Base-by-base conservation (phyloP, 441 rosid genomes). In the Euphorbia celastroides region DNA sequence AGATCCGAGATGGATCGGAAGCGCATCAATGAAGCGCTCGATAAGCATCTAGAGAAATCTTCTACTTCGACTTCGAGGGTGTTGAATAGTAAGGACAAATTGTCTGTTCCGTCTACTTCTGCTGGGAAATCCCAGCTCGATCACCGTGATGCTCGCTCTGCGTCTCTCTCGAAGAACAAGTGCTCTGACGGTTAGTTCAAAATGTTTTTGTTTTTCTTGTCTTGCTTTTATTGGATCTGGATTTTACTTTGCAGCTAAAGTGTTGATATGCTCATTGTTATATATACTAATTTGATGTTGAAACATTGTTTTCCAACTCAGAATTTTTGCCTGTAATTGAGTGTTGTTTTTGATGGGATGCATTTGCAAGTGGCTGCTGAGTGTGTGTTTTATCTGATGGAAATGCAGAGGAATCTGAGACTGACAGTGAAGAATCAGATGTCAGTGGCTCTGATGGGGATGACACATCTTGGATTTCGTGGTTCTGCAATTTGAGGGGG, bases 401-500 rank as follows among this genome's bases (percentile, higher is more conserved):
- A n/a, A n/a, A n/a, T 69, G 75, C 78, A 86, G 94, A 80, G 68
- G 94, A 84, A 80, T 85, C 88, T 20, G 88, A 90, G 52, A 83
- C 86, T 6, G 96, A 88, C 68, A 86, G 88, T 65, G 93, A 88
- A 78, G 90, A 82, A 26, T 89, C 92, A 0, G 90, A 80, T 72
- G 87, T 85, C 50, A 90, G 97, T 78, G 97, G 98, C 69, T 93
- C 98, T 2, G 96, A 93, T 11, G 98, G 88, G 57, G 98, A 88
- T 65, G 88, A 86, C 63, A 87, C 97, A 5, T 90, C 95, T 17
- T 93, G 98, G 98, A 90, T 93, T 76, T 87, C 98, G 34, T 93
- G 98, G 98, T 93, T 93, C 75, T 88, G 96, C 83, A 93, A 84
- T 70, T 72, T 93, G 74, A 72, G 97, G 59, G 97, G 98, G 31